Base-by-base conservation (phyloP, 495 filamentous ascomycete genomes). In the Astrothelium subdiscretum region DNA sequence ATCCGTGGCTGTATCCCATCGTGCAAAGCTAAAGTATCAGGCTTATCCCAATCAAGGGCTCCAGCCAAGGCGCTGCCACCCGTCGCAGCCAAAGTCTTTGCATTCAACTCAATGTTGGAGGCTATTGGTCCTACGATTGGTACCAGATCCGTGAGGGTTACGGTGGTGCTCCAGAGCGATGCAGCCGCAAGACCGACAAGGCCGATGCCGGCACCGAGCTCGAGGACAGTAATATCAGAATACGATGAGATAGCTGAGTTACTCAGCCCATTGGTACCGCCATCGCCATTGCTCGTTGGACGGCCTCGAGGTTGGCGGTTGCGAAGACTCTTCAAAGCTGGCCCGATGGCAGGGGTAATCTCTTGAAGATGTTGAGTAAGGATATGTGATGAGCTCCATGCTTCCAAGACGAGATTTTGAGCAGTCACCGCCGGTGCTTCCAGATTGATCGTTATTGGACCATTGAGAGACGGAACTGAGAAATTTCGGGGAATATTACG, bases 121-220 rank as follows among this genome's bases (percentile, higher is more conserved):
- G 32, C 18, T 2, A 69, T 22, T 1, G 35, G 59, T 1, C 62
- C 61, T 3, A 66, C 6, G 11, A 69, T 65, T 8, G 59, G 42
- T 1, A 32, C 5, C 15, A 69, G 44, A 60, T 69, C 67, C 2
- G 67, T 69, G 3, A 69, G 40, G n/a, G 26, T 32, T 8, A 51
- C 32, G 13, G 26, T 10, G 0, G 42, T 52, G 6, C 59, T 38
- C 65, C 67, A 67, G 5, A 66, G 48, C 2, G 60, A 42, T 3
- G 65, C 57, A 0, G 65, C 64, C 13, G 66, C 59, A 6, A 69
- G 59, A 1, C 67, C 67, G 0, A 65, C 67, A 18, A 69, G 59
- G 12, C 67, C 67, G 13, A 65, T 64, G 3, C 67, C 67, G 1
- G 67, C 67, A 24, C 67, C 67, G 2, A 69, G 62, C 44, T 69